These are phyloP conservation scores for Basidiobolus meristosporus DNA, from an alignment of 371 early-diverging fungal species.

Conservation along the genomic window DNA sequence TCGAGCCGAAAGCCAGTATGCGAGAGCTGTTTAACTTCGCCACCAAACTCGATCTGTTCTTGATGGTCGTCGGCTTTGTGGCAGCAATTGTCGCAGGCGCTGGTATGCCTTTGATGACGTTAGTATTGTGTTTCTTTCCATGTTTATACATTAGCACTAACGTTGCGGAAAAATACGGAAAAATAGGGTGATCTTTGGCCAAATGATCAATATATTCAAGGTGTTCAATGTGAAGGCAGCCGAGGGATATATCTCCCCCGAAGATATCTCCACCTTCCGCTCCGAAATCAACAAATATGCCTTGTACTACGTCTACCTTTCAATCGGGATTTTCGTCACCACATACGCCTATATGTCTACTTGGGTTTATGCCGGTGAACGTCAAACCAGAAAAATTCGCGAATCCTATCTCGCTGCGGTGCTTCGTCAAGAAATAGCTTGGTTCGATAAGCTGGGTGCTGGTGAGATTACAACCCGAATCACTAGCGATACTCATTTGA, in stretches of 20 bases:
- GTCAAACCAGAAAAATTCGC: constrained; percentile 25
- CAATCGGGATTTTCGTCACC: constrained; percentile 17
- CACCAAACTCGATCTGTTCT: no score
- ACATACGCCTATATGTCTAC: constrained; percentile 11
- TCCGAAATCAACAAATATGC: neutral
- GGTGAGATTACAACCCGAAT: constrained; percentile 53
- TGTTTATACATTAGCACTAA: constrained; percentile 17
- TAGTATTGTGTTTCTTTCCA: neutral
- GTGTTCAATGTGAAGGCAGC: constrained; percentile 2
- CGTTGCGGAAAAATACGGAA: constrained; percentile 30
- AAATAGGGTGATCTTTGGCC: constrained; percentile 25
- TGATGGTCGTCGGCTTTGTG: no score
- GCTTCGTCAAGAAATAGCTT: constrained; percentile 77
- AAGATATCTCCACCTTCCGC: constrained; percentile 1
- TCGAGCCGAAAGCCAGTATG: no score
- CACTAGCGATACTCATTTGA: constrained; percentile 51
- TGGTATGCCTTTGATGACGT: no score
- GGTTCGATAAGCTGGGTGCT: constrained; percentile 62
- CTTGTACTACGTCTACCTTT: constrained; percentile 53
- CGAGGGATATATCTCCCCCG: neutral
- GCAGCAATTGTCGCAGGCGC: no score
- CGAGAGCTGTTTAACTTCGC: no score
- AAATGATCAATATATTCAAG: constrained; percentile 10
- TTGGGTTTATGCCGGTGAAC: constrained; percentile 13
- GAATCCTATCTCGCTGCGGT: constrained; percentile 49